Evolutionary conservation across 2,329 filamentous ascomycete species (phyloP).

Genomic region (Arthrobotrys entomopaga): DNA sequence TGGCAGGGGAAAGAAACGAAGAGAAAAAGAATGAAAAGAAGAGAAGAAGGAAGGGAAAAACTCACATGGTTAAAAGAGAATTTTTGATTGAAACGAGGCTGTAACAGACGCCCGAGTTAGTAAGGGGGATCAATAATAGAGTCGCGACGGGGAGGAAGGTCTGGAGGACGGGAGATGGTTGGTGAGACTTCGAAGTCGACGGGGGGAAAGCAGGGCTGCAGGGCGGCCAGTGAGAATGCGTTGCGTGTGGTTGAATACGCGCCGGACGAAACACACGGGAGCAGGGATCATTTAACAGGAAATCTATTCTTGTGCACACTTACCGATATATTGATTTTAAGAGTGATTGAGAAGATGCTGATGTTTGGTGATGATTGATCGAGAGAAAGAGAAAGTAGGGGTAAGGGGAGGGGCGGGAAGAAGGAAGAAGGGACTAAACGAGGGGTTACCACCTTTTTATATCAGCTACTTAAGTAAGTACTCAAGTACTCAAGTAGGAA

Average conservation of each 20-base stretch:
- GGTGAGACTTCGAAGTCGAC: slow-evolving; percentile 2
- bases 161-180: slow-evolving; percentile 11
- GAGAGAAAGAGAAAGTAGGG: neutral
- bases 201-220: neutral
- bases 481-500: too few species aligned
- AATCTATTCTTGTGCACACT: neutral
- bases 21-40: slow-evolving; percentile 1
- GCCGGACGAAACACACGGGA: slow-evolving; percentile 31
- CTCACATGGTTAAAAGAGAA: slow-evolving; percentile 44
- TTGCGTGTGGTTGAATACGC: slow-evolving; percentile 21
- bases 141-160: slow-evolving; percentile 12
- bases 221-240: slow-evolving; percentile 26
- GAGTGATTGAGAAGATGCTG: neutral
- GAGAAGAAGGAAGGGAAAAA: slow-evolving; percentile 5
- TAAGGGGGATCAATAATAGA: neutral
- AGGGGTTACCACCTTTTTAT: neutral
- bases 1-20: neutral
- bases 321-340: slow-evolving; percentile 12
- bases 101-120: slow-evolving; percentile 26
- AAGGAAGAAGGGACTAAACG: neutral
- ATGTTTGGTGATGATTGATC: slow-evolving; percentile 1
- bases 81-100: slow-evolving; percentile 40
- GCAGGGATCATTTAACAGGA: slow-evolving; percentile 21
- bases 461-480: too few species aligned
- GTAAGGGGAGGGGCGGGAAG: neutral